phyloP scores from a whole-genome alignment of 139 green algal genomes.

The Mychonastes homosphaera region DNA sequence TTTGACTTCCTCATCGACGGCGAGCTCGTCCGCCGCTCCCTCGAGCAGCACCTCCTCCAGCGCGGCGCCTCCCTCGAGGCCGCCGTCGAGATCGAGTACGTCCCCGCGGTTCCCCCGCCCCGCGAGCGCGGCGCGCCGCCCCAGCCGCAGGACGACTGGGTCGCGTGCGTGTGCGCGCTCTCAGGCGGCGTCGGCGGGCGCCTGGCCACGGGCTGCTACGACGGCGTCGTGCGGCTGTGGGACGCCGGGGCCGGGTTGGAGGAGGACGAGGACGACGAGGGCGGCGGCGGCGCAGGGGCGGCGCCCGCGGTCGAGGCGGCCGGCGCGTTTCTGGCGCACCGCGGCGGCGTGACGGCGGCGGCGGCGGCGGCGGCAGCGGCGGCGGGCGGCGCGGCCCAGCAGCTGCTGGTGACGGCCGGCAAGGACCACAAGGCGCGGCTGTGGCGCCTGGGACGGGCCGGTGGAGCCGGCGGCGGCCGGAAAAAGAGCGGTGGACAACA shows the following conservation, averaged over 20 bases:
- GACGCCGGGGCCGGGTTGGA: constrained; percentile 5
- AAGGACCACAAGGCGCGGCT: constrained; percentile 43
- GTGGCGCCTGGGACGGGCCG: constrained; percentile 23
- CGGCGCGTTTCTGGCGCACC: constrained; percentile 29
- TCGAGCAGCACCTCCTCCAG: constrained; percentile 64
- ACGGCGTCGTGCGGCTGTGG: constrained; percentile 42
- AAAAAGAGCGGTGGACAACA: background rate
- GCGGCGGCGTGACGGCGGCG: constrained; percentile 19
- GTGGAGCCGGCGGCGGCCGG: constrained; percentile 6
- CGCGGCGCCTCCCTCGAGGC: constrained; percentile 72
- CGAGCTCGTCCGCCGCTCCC: constrained; percentile 68
- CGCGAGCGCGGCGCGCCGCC: constrained; percentile 48
- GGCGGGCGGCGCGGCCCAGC: constrained; percentile 2
- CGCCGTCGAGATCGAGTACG: constrained; percentile 81
- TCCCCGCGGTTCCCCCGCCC: constrained; percentile 74
- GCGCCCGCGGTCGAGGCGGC: too few species aligned
- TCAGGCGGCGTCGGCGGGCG: background rate
- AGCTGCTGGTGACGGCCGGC: constrained; percentile 42
- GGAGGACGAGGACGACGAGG: too few species aligned
- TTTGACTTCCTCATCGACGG: constrained; percentile 93
- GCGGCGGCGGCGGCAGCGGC: constrained; percentile 15
- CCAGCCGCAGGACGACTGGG: constrained; percentile 74
- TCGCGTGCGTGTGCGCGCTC: background rate
- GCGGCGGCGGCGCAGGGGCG: too few species aligned
- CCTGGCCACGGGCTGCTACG: constrained; percentile 43